These are phyloP conservation scores for Kwoniella heveanensis DNA, from an alignment of 768 basidiomycete genomes.

Conservation along the genomic window DNA sequence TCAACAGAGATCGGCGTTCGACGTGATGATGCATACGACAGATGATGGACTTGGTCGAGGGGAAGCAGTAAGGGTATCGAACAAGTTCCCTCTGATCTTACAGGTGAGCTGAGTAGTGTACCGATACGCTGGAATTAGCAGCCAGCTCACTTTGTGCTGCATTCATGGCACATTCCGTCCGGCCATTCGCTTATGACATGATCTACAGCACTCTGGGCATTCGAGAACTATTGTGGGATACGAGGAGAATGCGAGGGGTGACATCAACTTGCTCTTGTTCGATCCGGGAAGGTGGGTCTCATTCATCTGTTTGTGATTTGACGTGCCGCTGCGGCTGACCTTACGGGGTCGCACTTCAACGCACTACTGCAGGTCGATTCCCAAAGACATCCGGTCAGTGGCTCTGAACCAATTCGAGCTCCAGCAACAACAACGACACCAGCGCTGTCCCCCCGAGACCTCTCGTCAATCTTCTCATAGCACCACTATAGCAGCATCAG, in stretches of 20 bases:
- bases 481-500: neutral
- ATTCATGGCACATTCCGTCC: too few species aligned
- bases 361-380: slow-evolving; percentile 24
- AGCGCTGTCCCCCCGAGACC: neutral
- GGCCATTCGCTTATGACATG: neutral
- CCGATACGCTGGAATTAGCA: too few species aligned
- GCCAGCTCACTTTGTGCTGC: too few species aligned
- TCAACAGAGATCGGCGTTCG: slow-evolving; percentile 59
- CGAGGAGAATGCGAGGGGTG: slow-evolving; percentile 66
- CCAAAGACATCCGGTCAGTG: slow-evolving; percentile 24
- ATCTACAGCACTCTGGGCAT: slow-evolving; percentile 71
- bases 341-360: too few species aligned
- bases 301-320: too few species aligned
- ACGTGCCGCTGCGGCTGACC: too few species aligned
- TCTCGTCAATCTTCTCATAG: neutral
- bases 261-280: slow-evolving; percentile 69
- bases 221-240: slow-evolving; percentile 86
- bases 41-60: slow-evolving; percentile 56
- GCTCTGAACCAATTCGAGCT: slow-evolving; percentile 13
- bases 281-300: slow-evolving; percentile 65
- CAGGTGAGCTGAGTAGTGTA: slow-evolving; percentile 46
- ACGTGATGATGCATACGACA: slow-evolving; percentile 58
- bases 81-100: slow-evolving; percentile 77
- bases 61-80: slow-evolving; percentile 62
- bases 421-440: neutral